phyloP scores from a whole-genome alignment of 257 asterid species.

The Penstemon davidsonii region DNA sequence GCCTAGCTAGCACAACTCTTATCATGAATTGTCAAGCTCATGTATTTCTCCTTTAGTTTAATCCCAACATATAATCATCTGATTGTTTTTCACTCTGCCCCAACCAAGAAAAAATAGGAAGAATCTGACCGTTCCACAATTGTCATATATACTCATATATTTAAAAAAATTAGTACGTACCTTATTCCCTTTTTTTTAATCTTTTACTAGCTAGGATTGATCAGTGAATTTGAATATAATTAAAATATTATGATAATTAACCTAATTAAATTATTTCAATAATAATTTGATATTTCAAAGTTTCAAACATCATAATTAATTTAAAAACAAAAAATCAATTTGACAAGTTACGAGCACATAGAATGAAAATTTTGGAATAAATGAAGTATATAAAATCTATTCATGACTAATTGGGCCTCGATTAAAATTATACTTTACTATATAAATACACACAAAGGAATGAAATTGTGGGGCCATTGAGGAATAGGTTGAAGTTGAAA shows the following conservation, averaged over 20 bases:
- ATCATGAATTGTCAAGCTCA: constrained; percentile 33
- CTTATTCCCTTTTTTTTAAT: no score
- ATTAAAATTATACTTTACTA: no score
- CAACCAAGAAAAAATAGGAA: constrained; percentile 2
- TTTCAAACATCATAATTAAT: no score
- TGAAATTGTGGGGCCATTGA: not conserved
- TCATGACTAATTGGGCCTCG: not conserved
- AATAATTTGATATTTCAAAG: no score
- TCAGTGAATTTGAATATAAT: no score
- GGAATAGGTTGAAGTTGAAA: constrained; percentile 19
- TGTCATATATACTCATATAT: constrained; percentile 3
- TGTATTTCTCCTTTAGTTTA: not conserved
- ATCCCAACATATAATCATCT: constrained; percentile 22
- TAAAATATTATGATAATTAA: no score
- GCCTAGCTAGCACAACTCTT: constrained; percentile 26
- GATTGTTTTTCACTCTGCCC: not conserved
- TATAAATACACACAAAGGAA: no score
- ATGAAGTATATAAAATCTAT: not conserved
- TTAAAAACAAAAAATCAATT: no score
- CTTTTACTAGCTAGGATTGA: not conserved
- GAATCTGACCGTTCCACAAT: not conserved
- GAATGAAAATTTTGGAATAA: not conserved
- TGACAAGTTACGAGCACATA: no score
- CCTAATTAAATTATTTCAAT: no score
- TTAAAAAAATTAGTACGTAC: not conserved